A percentile compares a stretch with the other conserved stretches of the same genome.
Conservation (phyloP, 768 basidiomycete species). For the Cytidiella melzeri region DNA sequence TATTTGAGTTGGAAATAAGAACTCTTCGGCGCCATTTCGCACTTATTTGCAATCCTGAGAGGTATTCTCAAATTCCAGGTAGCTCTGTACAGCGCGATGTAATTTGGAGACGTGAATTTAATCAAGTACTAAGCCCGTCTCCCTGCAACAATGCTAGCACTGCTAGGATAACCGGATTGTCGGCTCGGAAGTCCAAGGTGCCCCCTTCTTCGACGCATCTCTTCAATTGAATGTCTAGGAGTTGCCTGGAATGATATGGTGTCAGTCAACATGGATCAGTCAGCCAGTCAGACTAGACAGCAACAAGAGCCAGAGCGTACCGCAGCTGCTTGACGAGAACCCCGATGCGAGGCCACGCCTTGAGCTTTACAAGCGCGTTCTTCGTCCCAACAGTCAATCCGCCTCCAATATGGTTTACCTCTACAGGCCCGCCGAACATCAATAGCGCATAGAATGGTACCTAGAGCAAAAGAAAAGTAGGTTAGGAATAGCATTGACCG, state of each 20-base stretch:
- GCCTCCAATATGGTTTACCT: slow-evolving; percentile 76
- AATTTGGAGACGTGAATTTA: not conserved
- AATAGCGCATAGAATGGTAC: slow-evolving; percentile 85
- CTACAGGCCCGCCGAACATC: slow-evolving; percentile 76
- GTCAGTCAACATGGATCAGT: not conserved
- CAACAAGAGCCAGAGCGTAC: slow-evolving; percentile 31
- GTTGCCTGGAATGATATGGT: slow-evolving; percentile 34
- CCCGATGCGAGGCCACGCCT: slow-evolving; percentile 87
- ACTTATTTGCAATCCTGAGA: not conserved
- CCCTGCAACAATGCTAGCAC: slow-evolving; percentile 34
- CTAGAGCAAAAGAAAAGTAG: too few relatives aligned
- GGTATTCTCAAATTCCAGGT: not conserved
- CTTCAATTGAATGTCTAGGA: slow-evolving; percentile 65
- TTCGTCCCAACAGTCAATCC: slow-evolving; percentile 53
- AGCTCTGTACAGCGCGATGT: not conserved
- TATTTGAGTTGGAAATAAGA: not conserved
- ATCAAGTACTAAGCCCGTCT: slow-evolving; percentile 27
- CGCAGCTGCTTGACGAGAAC: slow-evolving; percentile 82
- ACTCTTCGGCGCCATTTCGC: not conserved
- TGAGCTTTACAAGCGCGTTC: slow-evolving; percentile 52
- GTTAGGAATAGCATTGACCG: too few relatives aligned
- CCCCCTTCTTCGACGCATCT: slow-evolving; percentile 60
- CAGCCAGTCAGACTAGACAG: not conserved
- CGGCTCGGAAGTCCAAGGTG: slow-evolving; percentile 37
- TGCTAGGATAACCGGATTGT: slow-evolving; percentile 48